Conservation (phyloP, 148 eudicot genomes). For the Cornus kousa region DNA sequence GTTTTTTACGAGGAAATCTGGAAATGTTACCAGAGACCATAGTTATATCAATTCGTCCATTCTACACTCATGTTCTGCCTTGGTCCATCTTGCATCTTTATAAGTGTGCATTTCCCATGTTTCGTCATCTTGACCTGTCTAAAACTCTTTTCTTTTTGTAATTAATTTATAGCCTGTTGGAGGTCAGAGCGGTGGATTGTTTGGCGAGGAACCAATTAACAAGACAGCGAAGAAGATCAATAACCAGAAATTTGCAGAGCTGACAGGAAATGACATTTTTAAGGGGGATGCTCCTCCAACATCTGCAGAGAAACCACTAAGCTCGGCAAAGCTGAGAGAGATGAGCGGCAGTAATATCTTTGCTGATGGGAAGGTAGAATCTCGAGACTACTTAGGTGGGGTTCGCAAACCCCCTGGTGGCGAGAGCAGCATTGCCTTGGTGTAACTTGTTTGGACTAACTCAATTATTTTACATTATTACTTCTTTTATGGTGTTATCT, state of each 20-base stretch:
- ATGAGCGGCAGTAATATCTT: conserved; percentile 93
- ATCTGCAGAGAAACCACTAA: conserved; percentile 74
- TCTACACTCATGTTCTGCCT: not conserved
- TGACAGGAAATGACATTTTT: conserved; percentile 86
- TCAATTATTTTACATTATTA: conserved; percentile 18
- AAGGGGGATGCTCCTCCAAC: conserved; percentile 51
- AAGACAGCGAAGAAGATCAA: conserved; percentile 88
- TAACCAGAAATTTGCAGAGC: conserved; percentile 72
- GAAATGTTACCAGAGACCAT: not conserved
- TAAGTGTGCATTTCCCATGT: not conserved
- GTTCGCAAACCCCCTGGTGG: conserved; percentile 99
- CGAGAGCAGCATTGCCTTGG: conserved; percentile 92
- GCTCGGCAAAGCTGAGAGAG: conserved; percentile 81
- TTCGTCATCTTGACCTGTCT: not conserved
- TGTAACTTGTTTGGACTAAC: conserved; percentile 49
- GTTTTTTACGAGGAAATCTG: not conserved
- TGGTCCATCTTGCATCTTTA: not conserved
- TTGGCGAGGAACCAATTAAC: conserved; percentile 40
- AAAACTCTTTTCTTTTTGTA: not conserved
- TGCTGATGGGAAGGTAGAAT: conserved; percentile 80
- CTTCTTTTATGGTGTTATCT: conserved; percentile 22
- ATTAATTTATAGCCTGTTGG: conserved; percentile 22
- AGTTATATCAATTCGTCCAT: not conserved
- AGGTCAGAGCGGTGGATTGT: conserved; percentile 28
- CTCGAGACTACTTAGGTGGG: conserved; percentile 82